phyloP scores from a whole-genome alignment of 163 green algal species.

The Scenedesmus sp. region DNA sequence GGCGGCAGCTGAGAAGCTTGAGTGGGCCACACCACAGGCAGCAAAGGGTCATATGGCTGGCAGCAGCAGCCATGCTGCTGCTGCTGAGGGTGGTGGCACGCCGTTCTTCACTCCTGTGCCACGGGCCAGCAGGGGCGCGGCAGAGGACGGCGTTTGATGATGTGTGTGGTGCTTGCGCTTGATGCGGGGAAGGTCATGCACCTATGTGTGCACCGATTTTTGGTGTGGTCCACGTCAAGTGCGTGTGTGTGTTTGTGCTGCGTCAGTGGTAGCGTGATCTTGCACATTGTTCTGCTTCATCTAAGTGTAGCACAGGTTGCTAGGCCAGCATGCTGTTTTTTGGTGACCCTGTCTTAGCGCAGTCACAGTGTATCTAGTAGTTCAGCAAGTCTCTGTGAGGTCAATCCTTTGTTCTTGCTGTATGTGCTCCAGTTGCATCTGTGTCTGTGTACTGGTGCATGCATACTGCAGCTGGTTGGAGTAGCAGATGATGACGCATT shows the following conservation, averaged over 20 bases:
- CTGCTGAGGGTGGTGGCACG: background rate
- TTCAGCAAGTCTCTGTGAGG: background rate
- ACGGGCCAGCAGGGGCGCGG: background rate
- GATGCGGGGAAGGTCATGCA: background rate
- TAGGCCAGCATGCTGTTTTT: background rate
- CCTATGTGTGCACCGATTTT: background rate
- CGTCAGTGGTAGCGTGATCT: background rate
- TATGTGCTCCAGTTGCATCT: background rate
- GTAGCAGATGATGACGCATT: background rate
- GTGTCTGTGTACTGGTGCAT: background rate
- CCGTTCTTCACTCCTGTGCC: background rate
- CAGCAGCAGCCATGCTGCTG: background rate
- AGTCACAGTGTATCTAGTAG: background rate
- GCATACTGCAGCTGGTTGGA: background rate
- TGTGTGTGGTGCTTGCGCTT: background rate
- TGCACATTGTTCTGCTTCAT: background rate
- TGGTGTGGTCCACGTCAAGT: background rate
- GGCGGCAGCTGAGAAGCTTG: background rate
- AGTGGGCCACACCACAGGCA: background rate
- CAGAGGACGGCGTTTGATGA: background rate
- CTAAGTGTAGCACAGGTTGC: background rate
- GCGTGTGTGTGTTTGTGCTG: background rate
- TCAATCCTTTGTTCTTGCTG: background rate
- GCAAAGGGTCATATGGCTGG: background rate
- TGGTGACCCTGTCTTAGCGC: no score